These are phyloP conservation scores for Amanita polypyramis DNA, from an alignment of 768 basidiomycete species.

Conservation along the genomic window DNA sequence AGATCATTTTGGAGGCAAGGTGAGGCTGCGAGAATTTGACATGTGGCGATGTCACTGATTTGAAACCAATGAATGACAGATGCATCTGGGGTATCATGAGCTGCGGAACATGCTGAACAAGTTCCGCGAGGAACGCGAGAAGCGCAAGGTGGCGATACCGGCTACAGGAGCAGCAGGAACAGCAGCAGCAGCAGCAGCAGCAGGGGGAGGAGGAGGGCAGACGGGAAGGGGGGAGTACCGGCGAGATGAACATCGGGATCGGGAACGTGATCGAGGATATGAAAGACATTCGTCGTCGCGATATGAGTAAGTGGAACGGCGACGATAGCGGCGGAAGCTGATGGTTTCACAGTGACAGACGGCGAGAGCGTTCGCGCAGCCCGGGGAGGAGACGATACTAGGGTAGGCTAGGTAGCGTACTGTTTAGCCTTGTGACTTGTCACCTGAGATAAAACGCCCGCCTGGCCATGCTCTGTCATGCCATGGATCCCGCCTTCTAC, in stretches of 20 bases:
- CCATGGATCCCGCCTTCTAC: slow-evolving; percentile 1
- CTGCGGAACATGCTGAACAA: slow-evolving; percentile 87
- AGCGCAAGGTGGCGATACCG: slow-evolving; percentile 52
- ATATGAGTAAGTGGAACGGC: slow-evolving; percentile 51
- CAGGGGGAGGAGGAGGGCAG: slow-evolving; percentile 25
- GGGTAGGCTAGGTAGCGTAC: neutral
- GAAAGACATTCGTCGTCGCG: slow-evolving; percentile 61
- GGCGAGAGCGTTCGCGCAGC: slow-evolving; percentile 65
- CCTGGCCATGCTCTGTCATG: slow-evolving; percentile 9
- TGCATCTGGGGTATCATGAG: slow-evolving; percentile 99
- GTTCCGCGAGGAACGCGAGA: slow-evolving; percentile 87
- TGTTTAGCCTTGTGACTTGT: slow-evolving; percentile 7
- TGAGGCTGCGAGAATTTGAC: slow-evolving; percentile 26
- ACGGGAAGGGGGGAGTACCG: slow-evolving; percentile 38
- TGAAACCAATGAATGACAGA: slow-evolving; percentile 37
- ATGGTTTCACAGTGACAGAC: slow-evolving; percentile 43
- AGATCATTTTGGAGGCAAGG: slow-evolving; percentile 99
- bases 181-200: slow-evolving; percentile 28
- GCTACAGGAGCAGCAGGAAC: slow-evolving; percentile 23
- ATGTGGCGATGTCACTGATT: slow-evolving; percentile 14
- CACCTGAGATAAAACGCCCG: slow-evolving; percentile 13
- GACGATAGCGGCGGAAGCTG: slow-evolving; percentile 18
- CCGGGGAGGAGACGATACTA: slow-evolving; percentile 57
- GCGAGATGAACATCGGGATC: slow-evolving; percentile 57
- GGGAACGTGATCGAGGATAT: slow-evolving; percentile 53